Evolutionary conservation across 768 basidiomycete species (phyloP), one percentile per base, ranked within the genome.

Genomic region (Leccinum uliginosum): DNA sequence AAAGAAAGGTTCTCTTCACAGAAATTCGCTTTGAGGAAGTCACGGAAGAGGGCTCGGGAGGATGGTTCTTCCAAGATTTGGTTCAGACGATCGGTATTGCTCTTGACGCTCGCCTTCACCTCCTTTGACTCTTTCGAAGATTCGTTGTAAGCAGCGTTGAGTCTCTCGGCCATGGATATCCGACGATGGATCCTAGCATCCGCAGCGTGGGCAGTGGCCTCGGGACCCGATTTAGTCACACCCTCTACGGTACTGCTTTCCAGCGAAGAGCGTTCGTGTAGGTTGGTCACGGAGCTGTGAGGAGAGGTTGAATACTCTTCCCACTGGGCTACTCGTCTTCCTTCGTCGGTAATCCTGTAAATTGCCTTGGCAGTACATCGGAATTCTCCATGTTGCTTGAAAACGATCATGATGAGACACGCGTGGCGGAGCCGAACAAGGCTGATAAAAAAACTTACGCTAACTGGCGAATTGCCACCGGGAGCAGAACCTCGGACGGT

Each of bases 1-100:
- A 98, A 99, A 48, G 89, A 87, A 62, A 99, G 75, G 70, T 99
- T 99, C 78, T 99, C 97, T 69, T 99, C 97, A 75, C 93, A 98
- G 71, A 97, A 98, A 72, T 98, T 98, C 55, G 84, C 80, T 30
- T 92, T 83, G 54, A 99, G 74, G 77, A 94, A 96, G 61, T 98
- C 97, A 57, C 97, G 86, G 82, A 99, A 99, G 50, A 98, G 76
- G 3, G 84, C 82, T 14, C 97, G 85, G 35, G 95, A 76, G 29
- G 87, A 86, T 0, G 95, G 91, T 60, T 98, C 93, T 60, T 96
- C 95, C 23, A 99, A 82, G 60, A 99, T 95, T 71, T 90, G 91
- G 60, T 85, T 84, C 46, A 98, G 78, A 52, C 93, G 89, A 55
- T 94, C 92, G 14, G 93, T 89, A 67, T 96, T 96, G 71, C 89